Base-by-base conservation (phyloP, 2,329 filamentous ascomycete species). In the Fusarium duplospermum region DNA sequence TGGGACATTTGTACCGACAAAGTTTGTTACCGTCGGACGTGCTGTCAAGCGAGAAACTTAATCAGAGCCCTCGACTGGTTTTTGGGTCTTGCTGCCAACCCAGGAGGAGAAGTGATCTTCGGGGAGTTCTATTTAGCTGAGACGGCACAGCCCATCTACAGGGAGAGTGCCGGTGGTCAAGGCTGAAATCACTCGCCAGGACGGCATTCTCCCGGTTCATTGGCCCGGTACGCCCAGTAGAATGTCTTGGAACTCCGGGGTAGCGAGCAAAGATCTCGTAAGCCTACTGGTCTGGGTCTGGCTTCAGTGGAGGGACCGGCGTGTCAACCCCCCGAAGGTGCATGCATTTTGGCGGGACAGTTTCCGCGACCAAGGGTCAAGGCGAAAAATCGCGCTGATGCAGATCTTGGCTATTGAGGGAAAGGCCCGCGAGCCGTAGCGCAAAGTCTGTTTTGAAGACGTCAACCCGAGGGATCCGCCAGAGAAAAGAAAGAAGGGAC, bases 341-440 rank as follows among this genome's bases (percentile, higher is more conserved):
- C 61, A 66, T 72, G 29, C 20, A 47, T 62, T 10, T 14, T n/a
- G 40, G 40, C 20, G 40, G 20, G 22, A 24, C 22, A 16, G 20
- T 45, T 47, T 50, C 24, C 52, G 20, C 54, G 45, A 14, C 33
- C 13, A 47, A 45, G 65, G 35, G 27, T 64, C 45, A 27, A 58
- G 35, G 16, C 42, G 40, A 33, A 69, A 72, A 73, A 71, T 67
- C 62, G 70, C 67, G 64, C 71, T 56, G n/a, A 8, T 62, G 70
- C 22, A 29, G 62, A 73, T 73, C 62, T 29, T 71, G 16, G 14
- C 70, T 42, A 16, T 22, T 24, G 14, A 11, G 10, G 50, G 61
- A 38, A 71, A 40, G 59, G 42, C 20, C 33, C 20, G 33, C 20
- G 36, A 60, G 57, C 59, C 22, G 16, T 67, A 70, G 70, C 45